Conservation (phyloP, 208 protist species). For the Porcisia hertigi region DNA sequence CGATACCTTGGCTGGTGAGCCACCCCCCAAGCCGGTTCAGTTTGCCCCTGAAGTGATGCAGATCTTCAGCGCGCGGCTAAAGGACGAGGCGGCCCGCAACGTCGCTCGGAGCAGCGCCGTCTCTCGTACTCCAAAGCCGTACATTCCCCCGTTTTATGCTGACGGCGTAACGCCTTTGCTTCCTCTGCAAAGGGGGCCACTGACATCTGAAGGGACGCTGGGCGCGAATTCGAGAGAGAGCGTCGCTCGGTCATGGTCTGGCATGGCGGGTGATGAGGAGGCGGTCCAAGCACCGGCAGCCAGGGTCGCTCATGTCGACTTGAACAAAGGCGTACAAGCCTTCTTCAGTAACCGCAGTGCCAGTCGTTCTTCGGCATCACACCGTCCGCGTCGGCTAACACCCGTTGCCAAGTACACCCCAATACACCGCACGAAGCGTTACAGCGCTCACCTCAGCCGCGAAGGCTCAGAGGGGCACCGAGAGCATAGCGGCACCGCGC, state of each 20-base stretch:
- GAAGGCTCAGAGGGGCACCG: neutral
- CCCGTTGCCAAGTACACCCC: neutral
- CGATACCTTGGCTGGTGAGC: neutral
- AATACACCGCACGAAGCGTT: neutral
- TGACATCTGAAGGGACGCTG: neutral
- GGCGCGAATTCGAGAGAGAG: neutral
- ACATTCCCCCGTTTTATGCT: neutral
- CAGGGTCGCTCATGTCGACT: neutral
- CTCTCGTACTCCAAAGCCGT: neutral
- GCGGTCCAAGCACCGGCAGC: neutral
- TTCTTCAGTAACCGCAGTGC: neutral
- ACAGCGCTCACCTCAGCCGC: neutral
- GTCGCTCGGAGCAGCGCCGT: neutral
- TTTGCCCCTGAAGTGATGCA: neutral
- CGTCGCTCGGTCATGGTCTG: neutral
- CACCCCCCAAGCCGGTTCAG: neutral
- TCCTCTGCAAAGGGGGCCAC: neutral
- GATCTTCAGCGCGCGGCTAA: conserved; percentile 1
- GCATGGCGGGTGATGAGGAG: neutral
- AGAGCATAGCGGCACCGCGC: neutral
- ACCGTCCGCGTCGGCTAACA: neutral
- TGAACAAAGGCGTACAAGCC: neutral
- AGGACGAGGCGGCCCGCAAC: neutral
- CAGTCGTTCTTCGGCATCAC: neutral
- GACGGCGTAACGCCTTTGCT: neutral